Conservation (phyloP, 805 yeast genomes). For the Metschnikowia sp. region DNA sequence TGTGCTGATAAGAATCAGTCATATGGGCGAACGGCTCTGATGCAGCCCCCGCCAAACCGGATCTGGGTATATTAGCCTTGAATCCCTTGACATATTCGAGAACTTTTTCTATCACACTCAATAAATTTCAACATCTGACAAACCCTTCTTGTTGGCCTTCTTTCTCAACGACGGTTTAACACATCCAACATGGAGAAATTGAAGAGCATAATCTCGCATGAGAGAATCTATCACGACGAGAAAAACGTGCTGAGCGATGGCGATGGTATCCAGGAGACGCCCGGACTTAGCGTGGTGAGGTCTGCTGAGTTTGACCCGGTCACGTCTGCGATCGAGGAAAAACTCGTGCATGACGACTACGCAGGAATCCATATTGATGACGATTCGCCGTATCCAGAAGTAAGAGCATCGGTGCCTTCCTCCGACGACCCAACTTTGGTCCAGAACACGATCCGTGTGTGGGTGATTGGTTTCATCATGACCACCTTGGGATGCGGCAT, state of each 20-base stretch:
- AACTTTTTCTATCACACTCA: no score
- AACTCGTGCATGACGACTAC: conserved; percentile 16
- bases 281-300: conserved; percentile 12
- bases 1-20: conserved; percentile 4
- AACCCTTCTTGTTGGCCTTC: background rate
- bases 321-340: conserved; percentile 13
- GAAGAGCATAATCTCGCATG: conserved; percentile 11
- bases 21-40: background rate
- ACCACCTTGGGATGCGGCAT: conserved; percentile 56
- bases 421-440: conserved; percentile 48
- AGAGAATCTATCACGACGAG: conserved; percentile 12
- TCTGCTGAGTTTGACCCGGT: conserved; percentile 19
- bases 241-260: conserved; percentile 10
- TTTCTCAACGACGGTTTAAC: background rate
- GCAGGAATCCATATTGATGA: conserved; percentile 19
- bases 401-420: conserved; percentile 57
- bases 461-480: conserved; percentile 49
- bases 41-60: background rate
- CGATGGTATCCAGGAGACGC: conserved; percentile 1
- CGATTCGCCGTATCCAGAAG: conserved; percentile 58
- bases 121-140: no score
- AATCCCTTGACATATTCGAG: no score
- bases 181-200: conserved; percentile 15
- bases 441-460: conserved; percentile 53
- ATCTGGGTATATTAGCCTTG: background rate